These are phyloP conservation scores for Sordariomycetes sp. DNA, from an alignment of 2,329 filamentous ascomycete genomes.

Conservation along the genomic window DNA sequence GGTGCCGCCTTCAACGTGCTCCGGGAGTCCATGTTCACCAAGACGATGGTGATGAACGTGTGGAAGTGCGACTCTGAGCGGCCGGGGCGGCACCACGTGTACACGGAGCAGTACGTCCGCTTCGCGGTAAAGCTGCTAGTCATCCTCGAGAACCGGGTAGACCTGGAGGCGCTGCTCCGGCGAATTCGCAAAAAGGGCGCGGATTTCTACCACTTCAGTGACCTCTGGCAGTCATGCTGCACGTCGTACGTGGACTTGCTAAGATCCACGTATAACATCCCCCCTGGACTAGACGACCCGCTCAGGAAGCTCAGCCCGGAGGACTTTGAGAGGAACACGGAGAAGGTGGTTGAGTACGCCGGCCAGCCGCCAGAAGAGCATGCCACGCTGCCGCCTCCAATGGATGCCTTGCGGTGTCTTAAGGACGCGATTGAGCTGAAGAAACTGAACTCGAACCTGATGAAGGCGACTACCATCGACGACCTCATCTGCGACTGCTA, in stretches of 20 bases:
- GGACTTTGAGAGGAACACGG: slow-evolving; percentile 43
- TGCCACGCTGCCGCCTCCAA: neutral
- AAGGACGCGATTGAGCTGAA: slow-evolving; percentile 46
- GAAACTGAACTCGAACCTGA: slow-evolving; percentile 71
- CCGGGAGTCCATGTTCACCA: slow-evolving; percentile 63
- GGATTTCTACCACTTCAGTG: slow-evolving; percentile 54
- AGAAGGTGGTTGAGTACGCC: slow-evolving; percentile 42
- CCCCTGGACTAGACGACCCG: slow-evolving; percentile 32
- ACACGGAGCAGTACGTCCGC: slow-evolving; percentile 73
- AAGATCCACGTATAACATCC: slow-evolving; percentile 32
- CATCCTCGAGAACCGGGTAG: slow-evolving; percentile 59
- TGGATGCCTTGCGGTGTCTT: slow-evolving; percentile 34
- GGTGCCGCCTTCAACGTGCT: slow-evolving; percentile 71
- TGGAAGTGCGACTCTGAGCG: slow-evolving; percentile 87
- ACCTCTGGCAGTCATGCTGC: slow-evolving; percentile 45
- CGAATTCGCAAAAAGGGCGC: slow-evolving; percentile 70
- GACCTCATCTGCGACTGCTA: slow-evolving; percentile 92
- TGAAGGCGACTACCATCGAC: slow-evolving; percentile 77
- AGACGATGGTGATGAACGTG: slow-evolving; percentile 88
- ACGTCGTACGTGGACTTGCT: slow-evolving; percentile 38
- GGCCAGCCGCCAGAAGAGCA: slow-evolving; percentile 16
- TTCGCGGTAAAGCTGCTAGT: slow-evolving; percentile 69
- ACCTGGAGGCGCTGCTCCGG: slow-evolving; percentile 65
- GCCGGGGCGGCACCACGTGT: slow-evolving; percentile 80
- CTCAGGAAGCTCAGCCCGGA: slow-evolving; percentile 40